Percentiles rank a stretch among this genome's conserved stretches.
phyloP scores from a whole-genome alignment of 305 asterid genomes.

The Fraxinus sp. region DNA sequence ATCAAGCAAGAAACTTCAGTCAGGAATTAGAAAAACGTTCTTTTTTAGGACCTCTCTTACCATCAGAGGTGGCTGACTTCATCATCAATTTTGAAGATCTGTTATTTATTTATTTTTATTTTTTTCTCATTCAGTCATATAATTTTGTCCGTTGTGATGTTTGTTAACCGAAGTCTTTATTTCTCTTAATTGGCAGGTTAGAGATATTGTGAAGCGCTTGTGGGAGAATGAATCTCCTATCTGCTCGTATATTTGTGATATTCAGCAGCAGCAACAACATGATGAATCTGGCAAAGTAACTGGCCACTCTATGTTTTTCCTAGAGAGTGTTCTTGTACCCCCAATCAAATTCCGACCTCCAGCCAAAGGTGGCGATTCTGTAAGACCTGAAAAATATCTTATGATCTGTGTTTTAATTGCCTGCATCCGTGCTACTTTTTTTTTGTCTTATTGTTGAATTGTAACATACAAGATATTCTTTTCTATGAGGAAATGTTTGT shows the following conservation, averaged over 20 bases:
- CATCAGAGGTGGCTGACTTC: conserved; percentile 61
- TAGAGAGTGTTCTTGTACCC: conserved; percentile 68
- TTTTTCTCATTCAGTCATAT: background rate
- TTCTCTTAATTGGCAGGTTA: conserved; percentile 56
- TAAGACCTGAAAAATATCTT: conserved; percentile 40
- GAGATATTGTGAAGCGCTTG: conserved; percentile 54
- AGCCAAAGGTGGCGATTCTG: conserved; percentile 80
- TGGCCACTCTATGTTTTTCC: conserved; percentile 73
- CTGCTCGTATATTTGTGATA: conserved; percentile 68
- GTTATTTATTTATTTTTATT: background rate
- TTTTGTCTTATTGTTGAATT: background rate
- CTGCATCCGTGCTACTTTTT: background rate
- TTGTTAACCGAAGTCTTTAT: conserved; percentile 22
- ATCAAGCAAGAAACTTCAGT: conserved; percentile 22
- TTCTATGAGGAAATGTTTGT: background rate
- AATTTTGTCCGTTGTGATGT: conserved; percentile 9
- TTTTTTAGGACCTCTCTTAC: conserved; percentile 65
- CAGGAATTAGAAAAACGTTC: conserved; percentile 35
- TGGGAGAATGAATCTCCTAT: conserved; percentile 86
- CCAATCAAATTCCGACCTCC: conserved; percentile 90
- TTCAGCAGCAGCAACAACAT: conserved; percentile 51
- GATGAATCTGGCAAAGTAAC: conserved; percentile 32
- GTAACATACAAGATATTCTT: background rate
- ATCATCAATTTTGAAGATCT: conserved; percentile 3
- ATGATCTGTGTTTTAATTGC: background rate